Conservation (phyloP, 768 basidiomycete species). For the Mycena rosella region DNA sequence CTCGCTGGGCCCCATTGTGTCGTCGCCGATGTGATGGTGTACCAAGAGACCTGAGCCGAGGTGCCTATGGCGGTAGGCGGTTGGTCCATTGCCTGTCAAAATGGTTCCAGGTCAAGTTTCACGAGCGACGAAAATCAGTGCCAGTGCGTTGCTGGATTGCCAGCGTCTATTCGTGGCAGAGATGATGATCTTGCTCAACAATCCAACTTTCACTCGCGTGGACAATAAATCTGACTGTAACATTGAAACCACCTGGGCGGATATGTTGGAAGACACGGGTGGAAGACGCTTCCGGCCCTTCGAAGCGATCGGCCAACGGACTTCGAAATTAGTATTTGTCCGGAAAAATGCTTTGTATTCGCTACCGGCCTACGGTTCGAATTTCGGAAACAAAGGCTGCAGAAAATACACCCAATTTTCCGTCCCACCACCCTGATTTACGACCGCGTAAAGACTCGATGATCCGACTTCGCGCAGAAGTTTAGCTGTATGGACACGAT, state of each 20-base stretch:
- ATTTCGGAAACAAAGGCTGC: slow-evolving; percentile 11
- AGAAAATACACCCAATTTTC: slow-evolving; percentile 7
- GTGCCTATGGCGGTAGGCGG: not conserved
- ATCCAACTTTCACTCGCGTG: not conserved
- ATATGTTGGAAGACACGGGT: too few relatives aligned
- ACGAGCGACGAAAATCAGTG: too few relatives aligned
- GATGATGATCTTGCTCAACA: not conserved
- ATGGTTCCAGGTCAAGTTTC: not conserved
- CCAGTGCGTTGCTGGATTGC: not conserved
- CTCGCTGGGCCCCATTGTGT: slow-evolving; percentile 25
- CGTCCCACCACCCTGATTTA: not conserved
- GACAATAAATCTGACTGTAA: not conserved
- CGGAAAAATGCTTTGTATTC: too few relatives aligned
- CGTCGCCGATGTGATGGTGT: slow-evolving; percentile 20
- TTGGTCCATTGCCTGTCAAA: not conserved
- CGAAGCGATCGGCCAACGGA: too few relatives aligned
- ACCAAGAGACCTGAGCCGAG: not conserved
- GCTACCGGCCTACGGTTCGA: too few relatives aligned
- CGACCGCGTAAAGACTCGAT: not conserved
- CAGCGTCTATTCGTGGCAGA: not conserved
- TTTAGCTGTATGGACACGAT: not conserved
- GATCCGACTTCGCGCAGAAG: not conserved
- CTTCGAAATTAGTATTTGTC: too few relatives aligned
- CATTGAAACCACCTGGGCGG: not conserved
- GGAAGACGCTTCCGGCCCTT: too few relatives aligned